phyloP scores from a whole-genome alignment of 805 yeast species.

The Kodamaea hsintzibuensis region DNA sequence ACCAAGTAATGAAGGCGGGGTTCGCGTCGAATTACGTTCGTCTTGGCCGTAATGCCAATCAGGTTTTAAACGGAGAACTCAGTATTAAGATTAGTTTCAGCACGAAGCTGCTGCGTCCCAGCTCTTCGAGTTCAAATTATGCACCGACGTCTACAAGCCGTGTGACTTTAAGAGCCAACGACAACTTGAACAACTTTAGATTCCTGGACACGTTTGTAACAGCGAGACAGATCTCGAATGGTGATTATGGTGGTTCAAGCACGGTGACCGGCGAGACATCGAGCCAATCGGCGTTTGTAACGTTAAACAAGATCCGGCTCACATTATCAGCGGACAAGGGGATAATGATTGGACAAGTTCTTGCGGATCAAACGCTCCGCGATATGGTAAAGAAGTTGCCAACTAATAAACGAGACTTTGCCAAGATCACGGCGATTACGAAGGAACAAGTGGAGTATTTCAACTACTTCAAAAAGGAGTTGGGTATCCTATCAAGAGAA shows the following conservation, averaged over 20 bases:
- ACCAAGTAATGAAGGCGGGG: conserved; percentile 73
- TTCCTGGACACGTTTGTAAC: conserved; percentile 28
- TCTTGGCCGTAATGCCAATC: conserved; percentile 56
- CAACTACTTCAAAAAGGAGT: conserved; percentile 37
- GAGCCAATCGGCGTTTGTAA: conserved; percentile 15
- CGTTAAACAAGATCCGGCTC: conserved; percentile 42
- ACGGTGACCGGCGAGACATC: not conserved
- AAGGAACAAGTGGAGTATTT: conserved; percentile 34
- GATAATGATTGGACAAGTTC: conserved; percentile 22
- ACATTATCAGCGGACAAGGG: conserved; percentile 43
- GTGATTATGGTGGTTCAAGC: conserved; percentile 10
- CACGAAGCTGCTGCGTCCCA: conserved; percentile 16
- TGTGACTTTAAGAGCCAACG: conserved; percentile 4
- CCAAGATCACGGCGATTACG: conserved; percentile 36
- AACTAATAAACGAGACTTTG: conserved; percentile 47
- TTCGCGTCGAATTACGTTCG: conserved; percentile 77
- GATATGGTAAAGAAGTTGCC: conserved; percentile 62
- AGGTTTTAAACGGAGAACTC: conserved; percentile 45
- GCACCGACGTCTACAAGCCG: not conserved
- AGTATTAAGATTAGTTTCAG: conserved; percentile 56
- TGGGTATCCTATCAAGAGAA: conserved; percentile 33
- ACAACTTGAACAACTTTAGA: conserved; percentile 17
- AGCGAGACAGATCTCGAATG: conserved; percentile 19
- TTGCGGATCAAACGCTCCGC: conserved; percentile 39
- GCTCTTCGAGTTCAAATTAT: not conserved